Percentiles rank a stretch among this genome's conserved stretches.
These are phyloP conservation scores for Trichophyton simii DNA, from an alignment of 2,329 filamentous ascomycete species.

Conservation along the genomic window DNA sequence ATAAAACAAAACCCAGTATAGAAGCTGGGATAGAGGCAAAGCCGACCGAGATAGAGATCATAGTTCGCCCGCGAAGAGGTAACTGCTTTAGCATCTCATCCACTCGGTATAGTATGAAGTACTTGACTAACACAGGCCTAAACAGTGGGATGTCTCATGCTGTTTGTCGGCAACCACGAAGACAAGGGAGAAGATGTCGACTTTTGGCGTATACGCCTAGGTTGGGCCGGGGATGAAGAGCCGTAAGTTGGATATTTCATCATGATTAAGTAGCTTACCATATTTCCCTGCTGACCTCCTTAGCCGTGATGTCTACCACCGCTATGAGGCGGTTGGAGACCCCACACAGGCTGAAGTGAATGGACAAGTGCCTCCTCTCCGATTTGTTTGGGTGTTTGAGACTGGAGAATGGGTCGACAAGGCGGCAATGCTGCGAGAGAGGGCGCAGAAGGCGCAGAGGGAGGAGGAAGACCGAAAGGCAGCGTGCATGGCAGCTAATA, in stretches of 20 bases:
- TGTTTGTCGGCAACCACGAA: conserved; percentile 8
- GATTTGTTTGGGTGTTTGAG: conserved; percentile 12
- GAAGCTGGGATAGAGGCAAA: not conserved
- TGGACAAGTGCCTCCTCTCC: not conserved
- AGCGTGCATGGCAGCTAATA: not conserved
- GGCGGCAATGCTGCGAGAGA: conserved; percentile 6
- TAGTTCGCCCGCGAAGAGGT: conserved; percentile 7
- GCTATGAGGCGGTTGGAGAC: conserved; percentile 13
- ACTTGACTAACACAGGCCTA: not conserved
- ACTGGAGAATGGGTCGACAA: conserved; percentile 14
- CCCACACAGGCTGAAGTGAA: conserved; percentile 3
- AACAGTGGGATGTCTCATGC: conserved; percentile 10
- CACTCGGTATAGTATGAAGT: not conserved
- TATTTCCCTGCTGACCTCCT: not conserved
- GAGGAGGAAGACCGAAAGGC: not conserved
- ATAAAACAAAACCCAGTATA: not conserved
- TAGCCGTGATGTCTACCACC: conserved; percentile 9
- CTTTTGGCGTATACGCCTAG: conserved; percentile 12
- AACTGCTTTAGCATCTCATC: not conserved
- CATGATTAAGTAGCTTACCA: not conserved
- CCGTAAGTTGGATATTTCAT: conserved; percentile 5
- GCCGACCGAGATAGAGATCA: not conserved
- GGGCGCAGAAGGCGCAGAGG: conserved; percentile 2
- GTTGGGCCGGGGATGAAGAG: conserved; percentile 11
- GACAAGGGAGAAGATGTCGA: conserved; percentile 7